These are phyloP conservation scores for Fusarium duplospermum DNA, from an alignment of 2,329 filamentous ascomycete species.

Conservation along the genomic window DNA sequence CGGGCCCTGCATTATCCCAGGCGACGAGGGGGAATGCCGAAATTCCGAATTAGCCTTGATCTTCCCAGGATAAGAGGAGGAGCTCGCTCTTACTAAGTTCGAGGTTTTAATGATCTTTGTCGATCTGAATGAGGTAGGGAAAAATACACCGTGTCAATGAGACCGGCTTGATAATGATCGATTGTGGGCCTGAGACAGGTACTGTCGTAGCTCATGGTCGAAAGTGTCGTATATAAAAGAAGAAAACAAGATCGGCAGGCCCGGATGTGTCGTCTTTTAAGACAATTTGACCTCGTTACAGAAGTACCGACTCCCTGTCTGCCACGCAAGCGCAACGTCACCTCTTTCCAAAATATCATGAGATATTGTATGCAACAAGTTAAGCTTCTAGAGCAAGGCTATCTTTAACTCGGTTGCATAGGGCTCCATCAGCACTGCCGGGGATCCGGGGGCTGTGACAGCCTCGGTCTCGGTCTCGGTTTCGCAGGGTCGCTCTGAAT, in stretches of 20 bases:
- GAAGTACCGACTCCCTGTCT: not conserved
- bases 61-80: not conserved
- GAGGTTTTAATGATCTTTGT: not conserved
- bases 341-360: not conserved
- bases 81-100: not conserved
- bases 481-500: not conserved
- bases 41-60: not conserved
- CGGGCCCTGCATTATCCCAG: not conserved
- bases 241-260: not conserved
- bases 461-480: not conserved
- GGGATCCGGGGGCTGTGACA: not conserved
- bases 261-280: not conserved
- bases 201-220: not conserved
- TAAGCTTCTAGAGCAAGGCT: not conserved
- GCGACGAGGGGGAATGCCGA: not conserved
- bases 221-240: not conserved
- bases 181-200: not conserved
- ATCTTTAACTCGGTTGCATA: not conserved
- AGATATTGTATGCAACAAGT: not conserved
- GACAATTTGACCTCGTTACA: not conserved
- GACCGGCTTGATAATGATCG: not conserved
- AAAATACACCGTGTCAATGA: not conserved
- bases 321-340: slow-evolving; percentile 1
- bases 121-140: not conserved
- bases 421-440: not conserved